Evolutionary conservation across 2,329 filamentous ascomycete species (phyloP), one percentile per base, ranked within the genome.

Genomic region (Talaromyces sp.): DNA sequence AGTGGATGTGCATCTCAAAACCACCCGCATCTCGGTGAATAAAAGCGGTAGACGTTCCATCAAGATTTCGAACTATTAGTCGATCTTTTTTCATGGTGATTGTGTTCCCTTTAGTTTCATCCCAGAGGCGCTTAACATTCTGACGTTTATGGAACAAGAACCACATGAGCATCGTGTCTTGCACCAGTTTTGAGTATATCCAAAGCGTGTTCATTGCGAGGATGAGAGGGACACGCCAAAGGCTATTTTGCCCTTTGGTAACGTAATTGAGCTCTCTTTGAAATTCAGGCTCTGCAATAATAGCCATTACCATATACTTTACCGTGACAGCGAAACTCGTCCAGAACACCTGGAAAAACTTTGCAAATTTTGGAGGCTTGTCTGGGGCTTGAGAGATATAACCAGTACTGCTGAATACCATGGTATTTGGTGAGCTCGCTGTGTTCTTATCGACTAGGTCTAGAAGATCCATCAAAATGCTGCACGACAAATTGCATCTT

Each of bases 271-370:
- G 72, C 60, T 84, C 82, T 63, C 81, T 72, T 64, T 83, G 78
- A 63, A 80, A 82, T 64, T 84, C 82, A 0, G 80, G 76, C 65
- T 84, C 82, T 2, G 82, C 82, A 64, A 83, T 76, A 23, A 81
- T 71, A 10, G 82, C 79, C 51, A 83, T 76, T 7, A 81, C 71
- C 36, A 81, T 71, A 65, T 83, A 82, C 59, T 83, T 84, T 63
- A 80, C 69, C 60, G 75, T 72, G 2, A 74, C 70, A 1, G 79
- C 79, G 1, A 79, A 47, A 3, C 69, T 70, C 59, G 82, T 78
- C 64, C 82, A 82, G 1, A 76, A 33, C 27, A 74, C 76, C 23
- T 72, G 72, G 28, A 79, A 64, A 0, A 78, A 75, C 8, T 72
- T 66, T 54, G 70, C 68, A 23, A 79, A 31, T 18, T 71, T 31